Evolutionary conservation across 202 grass and related monocot genomes (phyloP), one percentile per base, ranked within the genome.

Genomic region (Bolboschoenoplectus hybrid): DNA sequence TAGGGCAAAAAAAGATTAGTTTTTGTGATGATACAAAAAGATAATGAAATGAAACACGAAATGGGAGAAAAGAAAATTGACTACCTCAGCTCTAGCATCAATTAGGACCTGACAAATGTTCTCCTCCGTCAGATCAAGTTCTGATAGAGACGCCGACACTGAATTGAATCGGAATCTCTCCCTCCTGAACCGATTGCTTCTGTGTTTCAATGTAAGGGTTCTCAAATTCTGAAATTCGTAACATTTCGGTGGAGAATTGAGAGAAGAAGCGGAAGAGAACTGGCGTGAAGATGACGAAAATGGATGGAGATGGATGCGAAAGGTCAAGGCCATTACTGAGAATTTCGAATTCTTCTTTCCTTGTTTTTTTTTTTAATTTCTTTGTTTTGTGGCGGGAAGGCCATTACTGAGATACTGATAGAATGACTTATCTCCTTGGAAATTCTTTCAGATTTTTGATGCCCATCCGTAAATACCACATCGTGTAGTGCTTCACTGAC

Each of bases 61-160:
- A 34, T 39, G 13, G 4, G 6, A 75, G 45, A 47, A 2, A 7
- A 49, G 2, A 26, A 5, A 63, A 20, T 5, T 7, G 19, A 34
- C 88, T 76, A 79, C 97, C 97, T 96, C 93, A 0, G 88, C 86
- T 90, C 90, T 96, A 36, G 93, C 86, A 56, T 98, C 97, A 17
- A 60, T 81, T 38, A 98, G 62, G 70, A 88, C 91, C 74, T 84
- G 84, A 76, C 86, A 86, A 72, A 98, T 88, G 84, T 96, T 99
- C 40, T 96, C 97, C 88, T 99, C 93, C 6, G 88, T 99, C 20
- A 99, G 87, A 90, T 99, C 97, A 82, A 99, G 93, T 79, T 10
- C 82, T n/a, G 49, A 34, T 19, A 84, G 19, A 69, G 82, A 84
- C 32, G 82, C 65, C 3, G 12, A 9, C 51, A 84, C 49, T 38